Base-by-base conservation (phyloP, 257 asterid species). In the Ballota nigra region DNA sequence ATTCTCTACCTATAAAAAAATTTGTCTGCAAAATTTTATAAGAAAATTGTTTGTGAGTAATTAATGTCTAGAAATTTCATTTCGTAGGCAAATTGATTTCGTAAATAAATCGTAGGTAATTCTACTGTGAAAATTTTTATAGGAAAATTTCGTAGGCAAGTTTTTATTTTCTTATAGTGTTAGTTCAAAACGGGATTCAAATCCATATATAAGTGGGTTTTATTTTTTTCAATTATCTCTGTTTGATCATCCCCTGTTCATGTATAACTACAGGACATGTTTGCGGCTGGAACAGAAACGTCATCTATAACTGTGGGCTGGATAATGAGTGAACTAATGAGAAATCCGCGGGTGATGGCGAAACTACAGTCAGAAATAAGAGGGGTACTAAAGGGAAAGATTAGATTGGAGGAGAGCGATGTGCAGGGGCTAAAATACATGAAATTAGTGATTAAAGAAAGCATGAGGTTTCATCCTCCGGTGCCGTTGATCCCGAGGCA, bases 391-490 rank as follows among this genome's bases (percentile, higher is more conserved):
- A 20, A 53, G 55, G 55, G 22, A 16, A 47, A 47, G 22, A 47
- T 4, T 9, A 36, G 3, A 0, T 6, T 66, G n/a, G 72, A 79
- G 3, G 81, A 80, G 5, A 19, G 67, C 2, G 69, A 57, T 0
- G 10, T 80, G 15, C 75, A 74, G 0, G 69, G 26, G 16, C 0
- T 79, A 24, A 74, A 74, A 49, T 79, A 79, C 7, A 13, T 79
- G 28, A 79, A 74, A 49, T 1, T 69, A 1, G 74, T 79, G 15
- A 74, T 79, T 5, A 64, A 49, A 23, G 83, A 79, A 28, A 9
- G 63, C 0, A n/a, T 83, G 1, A 53, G 87, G 60, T 18, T 83
- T 41, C 83, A 83, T 45, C 85, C 85, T 18, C 84, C 83, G 1
- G 20, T 53, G 2, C 83, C 85, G 0, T 15, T 80, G 5, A 26